Evolutionary conservation across 225 moss, liverwort and hornwort genomes (phyloP).

Genomic region (Sphagnum tenellum): DNA sequence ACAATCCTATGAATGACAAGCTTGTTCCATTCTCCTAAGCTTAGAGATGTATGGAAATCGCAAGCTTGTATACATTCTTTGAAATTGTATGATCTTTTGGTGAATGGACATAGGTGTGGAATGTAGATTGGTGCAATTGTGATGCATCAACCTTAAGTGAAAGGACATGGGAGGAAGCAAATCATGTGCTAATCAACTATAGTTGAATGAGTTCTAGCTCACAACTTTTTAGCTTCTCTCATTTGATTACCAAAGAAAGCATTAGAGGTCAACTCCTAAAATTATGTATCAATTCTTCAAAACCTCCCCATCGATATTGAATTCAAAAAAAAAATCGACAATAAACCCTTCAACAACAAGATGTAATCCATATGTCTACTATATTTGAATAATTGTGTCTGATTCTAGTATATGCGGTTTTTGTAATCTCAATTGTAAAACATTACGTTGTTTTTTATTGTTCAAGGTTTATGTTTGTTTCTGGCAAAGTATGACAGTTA

Average conservation of each 20-base stretch:
- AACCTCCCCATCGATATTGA: too few species aligned
- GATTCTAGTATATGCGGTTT: too few species aligned
- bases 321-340: too few species aligned
- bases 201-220: conserved; percentile 68
- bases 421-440: too few species aligned
- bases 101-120: background rate
- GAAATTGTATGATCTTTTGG: background rate
- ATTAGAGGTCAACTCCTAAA: conserved; percentile 49
- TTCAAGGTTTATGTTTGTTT: background rate
- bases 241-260: conserved; percentile 83
- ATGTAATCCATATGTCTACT: too few species aligned
- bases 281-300: too few species aligned
- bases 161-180: conserved; percentile 84
- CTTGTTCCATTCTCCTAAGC: too few species aligned
- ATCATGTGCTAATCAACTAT: conserved; percentile 58
- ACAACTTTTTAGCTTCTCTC: conserved; percentile 57
- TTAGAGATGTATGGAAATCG: too few species aligned
- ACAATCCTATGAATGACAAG: background rate
- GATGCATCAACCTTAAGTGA: conserved; percentile 77
- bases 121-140: conserved; percentile 82
- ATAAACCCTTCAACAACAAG: too few species aligned
- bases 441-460: too few species aligned
- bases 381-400: too few species aligned
- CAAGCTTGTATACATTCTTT: too few species aligned
- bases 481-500: background rate